phyloP scores from a whole-genome alignment of 345 rosid species.

The Psidium friedrichsthalianum region DNA sequence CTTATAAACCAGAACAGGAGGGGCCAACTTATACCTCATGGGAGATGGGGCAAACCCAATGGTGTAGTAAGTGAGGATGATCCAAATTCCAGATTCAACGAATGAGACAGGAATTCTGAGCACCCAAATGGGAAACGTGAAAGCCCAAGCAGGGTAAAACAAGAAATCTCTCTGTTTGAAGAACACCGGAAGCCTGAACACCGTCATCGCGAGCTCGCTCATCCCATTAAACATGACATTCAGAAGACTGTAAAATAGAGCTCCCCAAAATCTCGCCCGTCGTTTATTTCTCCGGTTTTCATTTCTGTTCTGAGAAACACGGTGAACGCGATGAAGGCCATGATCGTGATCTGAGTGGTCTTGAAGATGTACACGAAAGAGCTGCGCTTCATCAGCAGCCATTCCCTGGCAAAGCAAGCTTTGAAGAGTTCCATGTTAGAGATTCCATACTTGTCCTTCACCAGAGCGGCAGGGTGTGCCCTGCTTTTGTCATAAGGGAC shows the following conservation, averaged over 20 bases:
- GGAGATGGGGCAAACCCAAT: slow-evolving; percentile 39
- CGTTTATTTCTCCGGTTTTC: not conserved
- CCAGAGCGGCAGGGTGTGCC: slow-evolving; percentile 18
- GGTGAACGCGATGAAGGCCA: slow-evolving; percentile 15
- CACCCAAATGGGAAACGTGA: slow-evolving; percentile 38
- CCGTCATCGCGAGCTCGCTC: slow-evolving; percentile 46
- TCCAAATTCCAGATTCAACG: slow-evolving; percentile 36
- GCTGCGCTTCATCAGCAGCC: slow-evolving; percentile 16
- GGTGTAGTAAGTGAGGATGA: slow-evolving; percentile 25
- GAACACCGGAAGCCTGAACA: slow-evolving; percentile 55
- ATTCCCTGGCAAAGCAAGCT: slow-evolving; percentile 17
- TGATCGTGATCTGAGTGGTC: slow-evolving; percentile 16
- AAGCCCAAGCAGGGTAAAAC: slow-evolving; percentile 58
- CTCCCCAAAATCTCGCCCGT: slow-evolving; percentile 32
- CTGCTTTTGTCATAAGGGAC: slow-evolving; percentile 8
- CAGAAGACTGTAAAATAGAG: slow-evolving; percentile 25
- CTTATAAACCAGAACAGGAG: too few species aligned
- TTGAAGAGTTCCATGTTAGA: slow-evolving; percentile 21
- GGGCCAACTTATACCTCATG: slow-evolving; percentile 12
- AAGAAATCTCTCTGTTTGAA: slow-evolving; percentile 50
- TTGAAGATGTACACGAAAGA: slow-evolving; percentile 12
- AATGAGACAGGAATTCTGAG: slow-evolving; percentile 36
- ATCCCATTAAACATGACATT: slow-evolving; percentile 33
- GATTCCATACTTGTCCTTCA: slow-evolving; percentile 20
- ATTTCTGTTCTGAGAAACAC: slow-evolving; percentile 26